phyloP scores from a whole-genome alignment of 2,329 filamentous ascomycete genomes.

The Sclerotinia glacialis region DNA sequence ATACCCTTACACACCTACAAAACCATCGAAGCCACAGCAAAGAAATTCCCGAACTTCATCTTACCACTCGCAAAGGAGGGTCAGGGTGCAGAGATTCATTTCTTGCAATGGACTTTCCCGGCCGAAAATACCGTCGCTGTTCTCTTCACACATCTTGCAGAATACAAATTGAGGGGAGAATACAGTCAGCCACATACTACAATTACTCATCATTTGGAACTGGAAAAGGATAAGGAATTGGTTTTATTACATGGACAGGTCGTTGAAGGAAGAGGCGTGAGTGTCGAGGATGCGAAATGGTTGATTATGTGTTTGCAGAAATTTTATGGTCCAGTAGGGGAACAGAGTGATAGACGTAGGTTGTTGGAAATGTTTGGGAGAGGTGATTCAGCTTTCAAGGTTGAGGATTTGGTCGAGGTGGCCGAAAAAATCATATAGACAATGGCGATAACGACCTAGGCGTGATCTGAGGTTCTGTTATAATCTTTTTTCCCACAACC shows the following conservation, averaged over 20 bases:
- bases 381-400: conserved; percentile 75
- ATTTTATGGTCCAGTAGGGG: conserved; percentile 72
- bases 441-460: neutral
- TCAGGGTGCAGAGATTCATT: conserved; percentile 86
- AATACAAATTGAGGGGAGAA: conserved; percentile 88
- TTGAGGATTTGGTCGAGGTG: conserved; percentile 85
- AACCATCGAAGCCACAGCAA: conserved; percentile 68
- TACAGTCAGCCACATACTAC: conserved; percentile 92
- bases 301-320: conserved; percentile 89
- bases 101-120: conserved; percentile 94
- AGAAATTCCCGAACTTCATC: conserved; percentile 80
- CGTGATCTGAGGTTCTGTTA: neutral
- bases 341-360: conserved; percentile 59
- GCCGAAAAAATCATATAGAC: conserved; percentile 69
- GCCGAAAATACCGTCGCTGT: conserved; percentile 66
- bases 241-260: conserved; percentile 86
- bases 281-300: conserved; percentile 80
- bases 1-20: conserved; percentile 73
- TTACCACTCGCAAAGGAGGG: conserved; percentile 72
- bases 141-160: conserved; percentile 89
- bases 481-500: neutral
- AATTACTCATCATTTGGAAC: conserved; percentile 84
- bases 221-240: conserved; percentile 69
- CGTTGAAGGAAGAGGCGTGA: conserved; percentile 71
- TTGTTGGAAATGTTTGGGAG: conserved; percentile 78